These are phyloP conservation scores for Shiraia sp. DNA, from an alignment of 2,329 filamentous ascomycete genomes.

Conservation along the genomic window DNA sequence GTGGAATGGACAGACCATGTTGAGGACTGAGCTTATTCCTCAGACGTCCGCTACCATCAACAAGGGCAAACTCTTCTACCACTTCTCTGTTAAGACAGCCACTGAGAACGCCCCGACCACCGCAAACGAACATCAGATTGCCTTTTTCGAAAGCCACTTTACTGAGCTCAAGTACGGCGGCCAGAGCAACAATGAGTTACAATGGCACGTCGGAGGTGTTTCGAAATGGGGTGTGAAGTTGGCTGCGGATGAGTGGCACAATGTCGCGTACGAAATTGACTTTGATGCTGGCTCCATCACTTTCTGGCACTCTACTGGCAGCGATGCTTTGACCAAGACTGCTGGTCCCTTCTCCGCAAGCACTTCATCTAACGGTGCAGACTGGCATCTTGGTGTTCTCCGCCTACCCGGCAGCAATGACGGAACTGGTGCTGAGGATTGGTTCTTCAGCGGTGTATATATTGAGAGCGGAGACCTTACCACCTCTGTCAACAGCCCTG, in stretches of 20 bases:
- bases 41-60: slow-evolving; percentile 69
- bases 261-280: slow-evolving; percentile 74
- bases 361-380: slow-evolving; percentile 67
- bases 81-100: slow-evolving; percentile 68
- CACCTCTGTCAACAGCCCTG: slow-evolving; percentile 28
- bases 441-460: slow-evolving; percentile 74
- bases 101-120: slow-evolving; percentile 63
- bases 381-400: slow-evolving; percentile 74
- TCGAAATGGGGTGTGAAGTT: slow-evolving; percentile 67
- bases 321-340: slow-evolving; percentile 59
- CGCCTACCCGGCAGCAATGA: slow-evolving; percentile 64
- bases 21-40: slow-evolving; percentile 73
- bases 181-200: slow-evolving; percentile 57
- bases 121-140: slow-evolving; percentile 68
- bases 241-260: slow-evolving; percentile 70
- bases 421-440: slow-evolving; percentile 62
- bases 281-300: slow-evolving; percentile 65
- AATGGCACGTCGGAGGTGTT: slow-evolving; percentile 65
- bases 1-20: slow-evolving; percentile 73
- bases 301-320: slow-evolving; percentile 71
- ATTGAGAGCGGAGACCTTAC: slow-evolving; percentile 61
- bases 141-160: slow-evolving; percentile 71
- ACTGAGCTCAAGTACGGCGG: slow-evolving; percentile 71
- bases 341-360: slow-evolving; percentile 64
- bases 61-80: slow-evolving; percentile 68